Conservation (phyloP, 352 stramenopile genomes). For the Globisporangium irregulare region DNA sequence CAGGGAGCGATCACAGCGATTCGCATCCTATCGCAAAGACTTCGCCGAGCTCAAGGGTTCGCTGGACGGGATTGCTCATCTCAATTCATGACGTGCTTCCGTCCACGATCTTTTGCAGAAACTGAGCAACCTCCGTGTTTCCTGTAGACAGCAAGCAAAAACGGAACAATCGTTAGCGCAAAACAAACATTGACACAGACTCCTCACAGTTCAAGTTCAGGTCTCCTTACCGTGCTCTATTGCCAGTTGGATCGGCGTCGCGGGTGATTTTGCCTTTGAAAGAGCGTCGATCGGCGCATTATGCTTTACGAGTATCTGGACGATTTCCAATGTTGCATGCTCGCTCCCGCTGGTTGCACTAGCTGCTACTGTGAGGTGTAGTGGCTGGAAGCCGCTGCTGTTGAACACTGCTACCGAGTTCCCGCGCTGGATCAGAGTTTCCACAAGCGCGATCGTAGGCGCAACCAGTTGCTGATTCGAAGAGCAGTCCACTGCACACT, state of each 20-base stretch:
- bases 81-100: background rate
- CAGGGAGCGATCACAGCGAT: too few relatives aligned
- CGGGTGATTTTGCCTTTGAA: background rate
- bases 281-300: background rate
- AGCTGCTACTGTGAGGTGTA: background rate
- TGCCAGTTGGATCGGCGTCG: slow-evolving; percentile 7
- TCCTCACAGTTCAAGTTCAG: background rate
- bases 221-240: background rate
- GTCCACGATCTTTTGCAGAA: background rate
- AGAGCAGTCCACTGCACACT: background rate
- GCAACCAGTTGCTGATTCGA: background rate
- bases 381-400: background rate
- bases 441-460: background rate
- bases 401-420: background rate
- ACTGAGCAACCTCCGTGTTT: background rate
- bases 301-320: slow-evolving; percentile 2
- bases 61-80: background rate
- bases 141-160: background rate
- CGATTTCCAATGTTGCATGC: background rate
- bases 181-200: background rate
- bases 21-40: background rate
- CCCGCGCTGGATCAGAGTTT: background rate
- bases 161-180: background rate
- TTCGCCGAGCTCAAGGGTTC: background rate
- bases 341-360: background rate